Base-by-base conservation (phyloP, 2,329 filamentous ascomycete genomes). In the Botrytis fragariae region DNA sequence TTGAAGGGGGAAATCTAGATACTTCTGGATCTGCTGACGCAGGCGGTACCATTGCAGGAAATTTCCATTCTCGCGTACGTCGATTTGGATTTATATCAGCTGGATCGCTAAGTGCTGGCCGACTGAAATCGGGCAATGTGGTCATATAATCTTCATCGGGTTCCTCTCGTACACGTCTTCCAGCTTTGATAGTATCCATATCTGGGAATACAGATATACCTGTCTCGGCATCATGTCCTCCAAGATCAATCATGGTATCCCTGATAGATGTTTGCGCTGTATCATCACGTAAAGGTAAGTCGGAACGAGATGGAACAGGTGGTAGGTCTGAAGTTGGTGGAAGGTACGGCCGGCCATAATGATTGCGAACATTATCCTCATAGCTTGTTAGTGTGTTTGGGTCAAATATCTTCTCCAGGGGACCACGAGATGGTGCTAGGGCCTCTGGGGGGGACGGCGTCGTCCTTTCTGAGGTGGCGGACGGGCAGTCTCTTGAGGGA, bases 361-460 rank as follows among this genome's bases (percentile, higher is more conserved):
- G 90, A 59, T 84, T 84, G 44, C 87, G 84, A 29, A 88, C 89
- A 75, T 91, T 91, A 74, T 91, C 89, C 37, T 89, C 86, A 75
- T 91, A 91, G 74, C 86, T 89, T 2, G 88, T 88, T 48, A 89
- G 86, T 0, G 89, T 91, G 78, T 91, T 89, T 8, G 89, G 89
- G 74, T 91, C 89, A 78, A 91, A 91, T 0, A 91, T 83, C 75
- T 90, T 91, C 76, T 91, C 89, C 6, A 91, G 81, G 0, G 89
- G 89, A 16, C 85, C 88, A 75, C 76, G 75, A 74, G 89, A 82
- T 0, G 87, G 86, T 2, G 88, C 86, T 9, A 91, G 82, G 39
- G 86, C 85, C 65, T 89, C 87, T 5, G 89, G 89, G 0, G 88
- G 29, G 87, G 86, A 71, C 87, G 83, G 29, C 89, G 85, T 20